These are phyloP conservation scores for Chlorencoelia australis DNA, from an alignment of 2,329 filamentous ascomycete genomes.

Conservation along the genomic window DNA sequence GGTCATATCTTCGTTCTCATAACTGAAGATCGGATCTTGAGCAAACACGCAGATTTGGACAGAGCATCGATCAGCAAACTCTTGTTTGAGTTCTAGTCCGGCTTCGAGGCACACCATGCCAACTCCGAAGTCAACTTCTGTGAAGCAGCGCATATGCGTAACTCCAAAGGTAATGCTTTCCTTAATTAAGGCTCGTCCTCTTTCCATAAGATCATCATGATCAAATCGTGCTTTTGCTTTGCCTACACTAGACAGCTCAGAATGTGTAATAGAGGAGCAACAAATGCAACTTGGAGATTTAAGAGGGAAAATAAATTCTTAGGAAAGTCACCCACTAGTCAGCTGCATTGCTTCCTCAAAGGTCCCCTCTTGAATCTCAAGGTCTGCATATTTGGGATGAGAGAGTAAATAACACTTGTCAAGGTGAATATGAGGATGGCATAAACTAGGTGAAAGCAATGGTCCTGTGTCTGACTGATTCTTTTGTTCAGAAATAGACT, in stretches of 20 bases:
- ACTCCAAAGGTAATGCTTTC: slow-evolving; percentile 56
- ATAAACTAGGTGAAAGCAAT: slow-evolving; percentile 46
- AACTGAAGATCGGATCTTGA: slow-evolving; percentile 57
- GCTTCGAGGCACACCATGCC: slow-evolving; percentile 45
- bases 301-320: slow-evolving; percentile 1
- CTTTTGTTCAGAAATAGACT: slow-evolving; percentile 22
- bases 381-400: slow-evolving; percentile 47
- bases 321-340: slow-evolving; percentile 30
- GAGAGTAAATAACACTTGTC: slow-evolving; percentile 56
- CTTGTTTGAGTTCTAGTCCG: slow-evolving; percentile 44
- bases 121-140: slow-evolving; percentile 58
- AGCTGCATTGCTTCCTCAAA: slow-evolving; percentile 55
- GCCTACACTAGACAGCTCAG: slow-evolving; percentile 12
- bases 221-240: slow-evolving; percentile 55
- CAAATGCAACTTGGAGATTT: not conserved
- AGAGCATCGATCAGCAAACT: slow-evolving; percentile 42
- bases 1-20: slow-evolving; percentile 41
- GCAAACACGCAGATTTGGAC: slow-evolving; percentile 64
- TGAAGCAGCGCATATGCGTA: slow-evolving; percentile 59
- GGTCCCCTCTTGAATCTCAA: slow-evolving; percentile 48
- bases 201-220: slow-evolving; percentile 48
- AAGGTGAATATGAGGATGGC: slow-evolving; percentile 64
- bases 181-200: slow-evolving; percentile 55
- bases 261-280: not conserved
- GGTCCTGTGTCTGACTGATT: slow-evolving; percentile 3